A percentile compares a stretch with the other conserved stretches of the same genome.
Conservation (phyloP, 306 rosid genomes). For the Pyrus bretschneideri region DNA sequence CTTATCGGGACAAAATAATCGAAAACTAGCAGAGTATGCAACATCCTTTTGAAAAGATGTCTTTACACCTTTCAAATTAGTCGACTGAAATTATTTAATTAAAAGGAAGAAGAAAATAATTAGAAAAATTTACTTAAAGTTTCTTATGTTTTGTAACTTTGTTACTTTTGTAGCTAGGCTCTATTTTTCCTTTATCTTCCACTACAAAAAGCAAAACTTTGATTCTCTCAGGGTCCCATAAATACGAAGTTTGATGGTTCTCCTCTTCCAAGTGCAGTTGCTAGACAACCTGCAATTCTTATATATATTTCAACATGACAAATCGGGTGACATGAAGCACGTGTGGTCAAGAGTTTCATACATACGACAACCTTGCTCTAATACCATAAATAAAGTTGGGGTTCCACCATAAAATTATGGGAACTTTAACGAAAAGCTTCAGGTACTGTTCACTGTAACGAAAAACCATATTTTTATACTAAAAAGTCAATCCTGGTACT, state of each 20-base stretch:
- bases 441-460: no score
- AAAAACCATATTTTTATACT: no score
- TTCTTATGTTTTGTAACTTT: background rate
- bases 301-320: background rate
- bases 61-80: background rate
- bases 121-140: background rate
- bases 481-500: no score
- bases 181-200: constrained; percentile 20
- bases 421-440: no score
- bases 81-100: background rate
- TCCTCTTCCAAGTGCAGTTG: constrained; percentile 11
- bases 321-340: no score
- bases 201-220: constrained; percentile 14
- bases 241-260: constrained; percentile 8
- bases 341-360: no score
- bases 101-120: background rate
- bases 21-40: no score
- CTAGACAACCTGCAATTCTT: background rate
- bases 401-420: no score
- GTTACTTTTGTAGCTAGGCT: background rate
- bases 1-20: no score
- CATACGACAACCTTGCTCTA: no score
- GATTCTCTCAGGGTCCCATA: constrained; percentile 33
- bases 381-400: no score
- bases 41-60: background rate